Conservation (phyloP, 306 rosid genomes). For the Fagus sylvatica region DNA sequence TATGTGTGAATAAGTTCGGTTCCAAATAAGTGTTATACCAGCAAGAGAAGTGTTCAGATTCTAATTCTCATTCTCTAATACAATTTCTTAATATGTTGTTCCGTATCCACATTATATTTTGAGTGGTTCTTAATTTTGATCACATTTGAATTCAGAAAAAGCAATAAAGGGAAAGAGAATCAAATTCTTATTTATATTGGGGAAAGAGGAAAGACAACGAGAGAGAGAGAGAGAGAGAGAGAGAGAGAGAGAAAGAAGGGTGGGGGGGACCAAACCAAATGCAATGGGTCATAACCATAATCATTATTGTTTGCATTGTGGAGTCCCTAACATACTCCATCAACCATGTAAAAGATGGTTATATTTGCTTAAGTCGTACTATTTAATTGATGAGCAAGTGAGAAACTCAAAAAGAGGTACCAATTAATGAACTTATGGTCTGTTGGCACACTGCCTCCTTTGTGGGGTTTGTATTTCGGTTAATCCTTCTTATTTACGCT, state of each 20-base stretch:
- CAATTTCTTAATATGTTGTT: constrained; percentile 15
- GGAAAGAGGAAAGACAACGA: constrained; percentile 15
- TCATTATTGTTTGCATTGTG: constrained; percentile 36
- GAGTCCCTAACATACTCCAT: constrained; percentile 24
- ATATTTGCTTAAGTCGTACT: constrained; percentile 8
- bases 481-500: too few relatives aligned
- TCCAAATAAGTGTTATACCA: constrained; percentile 33
- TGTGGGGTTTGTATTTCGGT: too few relatives aligned
- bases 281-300: constrained; percentile 37
- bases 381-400: neutral
- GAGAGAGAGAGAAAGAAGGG: neutral
- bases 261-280: constrained; percentile 39
- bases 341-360: neutral
- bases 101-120: constrained; percentile 12
- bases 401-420: too few relatives aligned
- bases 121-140: constrained; percentile 25
- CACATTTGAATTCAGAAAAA: constrained; percentile 2
- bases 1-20: constrained; percentile 57
- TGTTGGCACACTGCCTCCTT: too few relatives aligned
- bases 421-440: too few relatives aligned
- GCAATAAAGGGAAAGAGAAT: constrained; percentile 25
- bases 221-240: neutral
- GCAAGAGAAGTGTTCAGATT: constrained; percentile 35
- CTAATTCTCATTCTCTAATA: constrained; percentile 35
- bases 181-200: constrained; percentile 36